Conservation (phyloP, 1,284 basidiomycete species). For the Microbotryomycetes sp. region DNA sequence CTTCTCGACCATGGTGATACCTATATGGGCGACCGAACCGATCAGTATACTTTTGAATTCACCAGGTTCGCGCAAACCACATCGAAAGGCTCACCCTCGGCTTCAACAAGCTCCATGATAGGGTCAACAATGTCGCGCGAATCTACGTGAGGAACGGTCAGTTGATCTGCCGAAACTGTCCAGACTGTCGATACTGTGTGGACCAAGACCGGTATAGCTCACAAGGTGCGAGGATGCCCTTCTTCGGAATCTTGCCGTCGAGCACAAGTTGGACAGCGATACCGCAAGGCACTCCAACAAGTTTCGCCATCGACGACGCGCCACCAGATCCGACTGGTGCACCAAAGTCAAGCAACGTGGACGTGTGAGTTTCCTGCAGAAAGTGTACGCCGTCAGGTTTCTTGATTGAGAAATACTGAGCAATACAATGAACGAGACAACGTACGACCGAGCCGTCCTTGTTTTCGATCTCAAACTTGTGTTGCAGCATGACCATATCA, state of each 20-base stretch:
- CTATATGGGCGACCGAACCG: not conserved
- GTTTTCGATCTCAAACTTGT: conserved; percentile 88
- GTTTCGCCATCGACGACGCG: conserved; percentile 82
- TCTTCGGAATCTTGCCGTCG: conserved; percentile 60
- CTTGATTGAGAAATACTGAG: conserved; percentile 29
- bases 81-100: no score
- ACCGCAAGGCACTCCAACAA: conserved; percentile 88
- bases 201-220: conserved; percentile 40
- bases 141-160: not conserved
- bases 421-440: conserved; percentile 14
- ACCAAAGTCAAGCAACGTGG: conserved; percentile 88
- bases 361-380: conserved; percentile 73
- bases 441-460: conserved; percentile 65
- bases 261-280: conserved; percentile 58
- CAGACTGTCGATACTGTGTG: conserved; percentile 15
- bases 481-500: conserved; percentile 95
- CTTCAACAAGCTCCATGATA: conserved; percentile 66
- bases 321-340: conserved; percentile 56
- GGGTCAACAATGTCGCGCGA: conserved; percentile 59
- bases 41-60: not conserved
- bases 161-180: not conserved
- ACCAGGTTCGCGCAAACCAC: conserved; percentile 1
- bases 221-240: conserved; percentile 85
- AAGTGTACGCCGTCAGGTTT: conserved; percentile 24
- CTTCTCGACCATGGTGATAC: conserved; percentile 60